A percentile compares a stretch with the other conserved stretches of the same genome.
Evolutionary conservation across 163 green algal genomes (phyloP).

Genomic region (Coccomyxa subellipsoidea): DNA sequence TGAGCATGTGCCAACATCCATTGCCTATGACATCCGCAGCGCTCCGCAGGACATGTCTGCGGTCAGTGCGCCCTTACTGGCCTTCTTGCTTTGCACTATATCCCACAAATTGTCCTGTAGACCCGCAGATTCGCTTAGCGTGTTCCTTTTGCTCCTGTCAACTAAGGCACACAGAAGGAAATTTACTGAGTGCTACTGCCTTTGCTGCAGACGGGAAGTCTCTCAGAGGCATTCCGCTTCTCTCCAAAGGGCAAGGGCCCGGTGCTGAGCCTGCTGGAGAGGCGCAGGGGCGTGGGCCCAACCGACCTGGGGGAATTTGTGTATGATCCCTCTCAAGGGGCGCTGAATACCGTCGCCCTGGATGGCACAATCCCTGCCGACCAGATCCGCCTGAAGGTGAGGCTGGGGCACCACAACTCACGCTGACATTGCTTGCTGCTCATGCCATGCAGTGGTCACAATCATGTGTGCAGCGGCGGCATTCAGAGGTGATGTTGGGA

Average conservation of each 20-base stretch:
- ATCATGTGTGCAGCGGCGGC: background rate
- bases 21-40: conserved; percentile 37
- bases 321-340: conserved; percentile 7
- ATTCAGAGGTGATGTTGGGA: background rate
- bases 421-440: no score
- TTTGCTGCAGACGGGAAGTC: conserved; percentile 6
- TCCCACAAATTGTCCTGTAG: no score
- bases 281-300: background rate
- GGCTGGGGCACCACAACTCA: no score
- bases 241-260: background rate
- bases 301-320: background rate
- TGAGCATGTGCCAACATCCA: conserved; percentile 40
- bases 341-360: conserved; percentile 7
- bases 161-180: background rate
- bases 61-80: background rate
- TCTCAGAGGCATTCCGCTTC: background rate
- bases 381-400: conserved; percentile 15
- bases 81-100: no score
- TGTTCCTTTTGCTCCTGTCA: no score
- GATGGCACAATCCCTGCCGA: background rate
- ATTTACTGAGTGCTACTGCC: background rate
- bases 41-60: conserved; percentile 34
- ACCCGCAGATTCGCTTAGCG: no score
- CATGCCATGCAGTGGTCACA: no score
- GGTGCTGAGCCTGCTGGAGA: background rate